Base-by-base conservation (phyloP, 495 filamentous ascomycete genomes). In the Chaetomium fimeti region DNA sequence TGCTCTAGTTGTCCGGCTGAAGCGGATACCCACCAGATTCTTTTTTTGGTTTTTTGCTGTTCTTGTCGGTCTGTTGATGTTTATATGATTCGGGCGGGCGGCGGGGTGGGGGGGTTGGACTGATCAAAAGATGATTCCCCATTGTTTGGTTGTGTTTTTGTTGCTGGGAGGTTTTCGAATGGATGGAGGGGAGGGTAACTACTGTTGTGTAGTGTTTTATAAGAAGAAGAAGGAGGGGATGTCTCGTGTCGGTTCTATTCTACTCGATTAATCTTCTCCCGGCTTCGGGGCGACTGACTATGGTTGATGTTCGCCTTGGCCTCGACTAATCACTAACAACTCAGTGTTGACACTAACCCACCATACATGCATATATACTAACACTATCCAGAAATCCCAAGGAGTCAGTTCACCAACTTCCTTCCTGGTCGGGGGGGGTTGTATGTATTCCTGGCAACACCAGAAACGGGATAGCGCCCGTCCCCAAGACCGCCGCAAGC, bases 21-120 rank as follows among this genome's bases (percentile, higher is more conserved):
- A 25, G 54, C 54, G 54, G 55, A 57, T 57, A 57, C 32, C 32
- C 55, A n/a, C 55, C 55, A 43, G 55, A 57, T 32, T 57, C 42
- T 42, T n/a, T 38, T 28, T 29, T 53, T n/a, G n/a, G 20, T 55
- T 55, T 38, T 20, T 42, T 43, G 40, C 5, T 43, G 40, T 18
- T 43, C 13, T 16, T 43, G 40, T 57, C 42, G 22, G 9, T 53
- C 29, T 53, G 11, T 53, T 28, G 48, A 27, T 54, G 25, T 53
- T 29, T 16, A 54, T 32, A 36, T 28, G 15, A 25, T 57, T 57
- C 36, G 55, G 29, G 32, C 20, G 18, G 45, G 32, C 29, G 29
- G 32, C 32, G 52, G 27, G 20, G 52, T 1, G 5, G 52, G 52
- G 52, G 15, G 52, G 48, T 49, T 24, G 45, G 45, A 49, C 27